phyloP scores from a whole-genome alignment of 139 green algal species.

The Micractinium conductrix region DNA sequence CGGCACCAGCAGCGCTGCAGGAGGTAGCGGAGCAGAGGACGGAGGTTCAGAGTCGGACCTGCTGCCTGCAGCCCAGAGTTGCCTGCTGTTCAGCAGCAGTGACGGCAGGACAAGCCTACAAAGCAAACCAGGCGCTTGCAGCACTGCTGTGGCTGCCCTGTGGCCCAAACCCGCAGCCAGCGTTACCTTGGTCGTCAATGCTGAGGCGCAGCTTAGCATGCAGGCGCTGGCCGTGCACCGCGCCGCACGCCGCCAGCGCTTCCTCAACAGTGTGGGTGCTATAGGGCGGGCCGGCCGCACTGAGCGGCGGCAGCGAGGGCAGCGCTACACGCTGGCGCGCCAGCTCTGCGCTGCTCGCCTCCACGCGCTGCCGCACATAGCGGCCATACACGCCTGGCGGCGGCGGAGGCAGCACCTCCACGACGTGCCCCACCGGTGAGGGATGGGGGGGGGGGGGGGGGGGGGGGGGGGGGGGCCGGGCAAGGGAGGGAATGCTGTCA shows the following conservation, averaged over 20 bases:
- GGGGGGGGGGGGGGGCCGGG: too few relatives aligned
- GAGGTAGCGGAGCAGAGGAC: neutral
- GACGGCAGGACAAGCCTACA: neutral
- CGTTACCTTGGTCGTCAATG: neutral
- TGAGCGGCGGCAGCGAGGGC: neutral
- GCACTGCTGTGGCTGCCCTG: neutral
- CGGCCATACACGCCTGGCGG: neutral
- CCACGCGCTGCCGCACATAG: neutral
- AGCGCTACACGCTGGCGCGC: neutral
- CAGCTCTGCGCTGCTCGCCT: neutral
- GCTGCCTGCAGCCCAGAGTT: neutral
- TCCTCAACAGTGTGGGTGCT: neutral
- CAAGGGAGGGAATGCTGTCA: too few relatives aligned
- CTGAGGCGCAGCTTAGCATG: neutral
- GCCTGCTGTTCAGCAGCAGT: too few relatives aligned
- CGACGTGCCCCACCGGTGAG: neutral
- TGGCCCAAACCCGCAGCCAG: neutral
- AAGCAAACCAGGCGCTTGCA: neutral
- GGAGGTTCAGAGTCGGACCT: neutral
- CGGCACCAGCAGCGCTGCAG: neutral
- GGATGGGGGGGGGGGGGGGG: too few relatives aligned
- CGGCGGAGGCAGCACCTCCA: neutral
- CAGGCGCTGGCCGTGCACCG: neutral
- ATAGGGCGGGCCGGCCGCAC: neutral
- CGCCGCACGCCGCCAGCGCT: neutral